Conservation (phyloP, 140 eudicot genomes). For the Bidens hawaiensis region DNA sequence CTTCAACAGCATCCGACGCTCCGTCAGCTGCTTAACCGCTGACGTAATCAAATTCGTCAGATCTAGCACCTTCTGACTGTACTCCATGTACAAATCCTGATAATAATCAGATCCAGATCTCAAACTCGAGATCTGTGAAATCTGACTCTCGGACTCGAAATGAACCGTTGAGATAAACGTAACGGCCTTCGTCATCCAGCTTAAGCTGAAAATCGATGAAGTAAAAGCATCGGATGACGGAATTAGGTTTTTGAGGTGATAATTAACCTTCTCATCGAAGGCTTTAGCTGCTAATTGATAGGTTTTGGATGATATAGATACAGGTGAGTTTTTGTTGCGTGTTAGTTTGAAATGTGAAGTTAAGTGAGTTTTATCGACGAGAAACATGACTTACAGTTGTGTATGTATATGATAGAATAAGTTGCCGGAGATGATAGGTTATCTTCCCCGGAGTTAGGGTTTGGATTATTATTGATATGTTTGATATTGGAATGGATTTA, state of each 20-base stretch:
- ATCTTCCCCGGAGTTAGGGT: conserved; percentile 1
- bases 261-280: conserved; percentile 35
- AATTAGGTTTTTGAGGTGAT: conserved; percentile 23
- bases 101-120: conserved; percentile 21
- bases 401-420: background rate
- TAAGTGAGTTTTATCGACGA: conserved; percentile 24
- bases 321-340: conserved; percentile 19
- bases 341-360: conserved; percentile 32
- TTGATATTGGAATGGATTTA: background rate
- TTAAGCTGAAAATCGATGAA: conserved; percentile 23
- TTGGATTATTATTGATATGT: background rate
- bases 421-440: conserved; percentile 12
- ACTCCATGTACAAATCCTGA: conserved; percentile 30
- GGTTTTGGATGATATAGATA: conserved; percentile 9
- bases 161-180: conserved; percentile 28
- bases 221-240: conserved; percentile 5
- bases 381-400: conserved; percentile 27
- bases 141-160: conserved; percentile 26
- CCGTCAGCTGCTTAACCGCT: conserved; percentile 30
- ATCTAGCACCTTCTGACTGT: conserved; percentile 40
- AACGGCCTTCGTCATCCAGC: conserved; percentile 38
- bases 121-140: conserved; percentile 29
- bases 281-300: conserved; percentile 28
- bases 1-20: conserved; percentile 37
- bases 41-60: conserved; percentile 35